Evolutionary conservation across 805 yeast species (phyloP).

Genomic region (Teunomyces funiuensis): DNA sequence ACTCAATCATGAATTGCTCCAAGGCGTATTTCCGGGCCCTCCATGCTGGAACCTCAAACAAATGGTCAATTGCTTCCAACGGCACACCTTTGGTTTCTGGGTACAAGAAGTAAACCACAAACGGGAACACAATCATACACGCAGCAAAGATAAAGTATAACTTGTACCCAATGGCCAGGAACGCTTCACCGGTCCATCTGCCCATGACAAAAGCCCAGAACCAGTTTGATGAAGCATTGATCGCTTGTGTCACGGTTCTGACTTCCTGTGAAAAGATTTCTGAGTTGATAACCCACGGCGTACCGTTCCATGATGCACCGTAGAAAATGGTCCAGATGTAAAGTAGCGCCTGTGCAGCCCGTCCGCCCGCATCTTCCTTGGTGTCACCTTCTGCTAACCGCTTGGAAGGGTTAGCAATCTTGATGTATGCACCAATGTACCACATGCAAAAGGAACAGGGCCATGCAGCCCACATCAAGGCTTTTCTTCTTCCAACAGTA

Average conservation of each 20-base stretch:
- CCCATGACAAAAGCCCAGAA: slow-evolving; percentile 52
- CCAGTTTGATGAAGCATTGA: slow-evolving; percentile 49
- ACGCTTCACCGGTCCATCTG: slow-evolving; percentile 45
- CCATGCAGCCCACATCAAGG: slow-evolving; percentile 36
- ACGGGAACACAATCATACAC: slow-evolving; percentile 25
- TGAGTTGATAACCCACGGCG: slow-evolving; percentile 48
- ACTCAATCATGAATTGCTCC: slow-evolving; percentile 18
- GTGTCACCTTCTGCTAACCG: slow-evolving; percentile 21
- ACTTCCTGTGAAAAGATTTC: slow-evolving; percentile 47
- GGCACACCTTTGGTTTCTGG: slow-evolving; percentile 43
- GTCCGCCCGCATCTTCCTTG: slow-evolving; percentile 32
- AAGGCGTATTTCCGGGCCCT: slow-evolving; percentile 29
- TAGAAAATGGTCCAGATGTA: slow-evolving; percentile 48
- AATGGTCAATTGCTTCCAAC: slow-evolving; percentile 31
- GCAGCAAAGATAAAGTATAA: slow-evolving; percentile 44
- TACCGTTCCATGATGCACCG: slow-evolving; percentile 47
- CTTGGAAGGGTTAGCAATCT: slow-evolving; percentile 32
- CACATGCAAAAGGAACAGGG: slow-evolving; percentile 46
- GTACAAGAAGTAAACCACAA: slow-evolving; percentile 30
- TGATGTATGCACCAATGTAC: slow-evolving; percentile 50
- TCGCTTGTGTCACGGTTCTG: slow-evolving; percentile 42
- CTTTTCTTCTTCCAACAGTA: slow-evolving; percentile 44
- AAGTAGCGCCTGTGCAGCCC: slow-evolving; percentile 45
- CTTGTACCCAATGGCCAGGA: slow-evolving; percentile 43
- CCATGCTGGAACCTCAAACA: slow-evolving; percentile 37